Base-by-base conservation (phyloP, 441 rosid genomes). In the Dalechampia spathulata region DNA sequence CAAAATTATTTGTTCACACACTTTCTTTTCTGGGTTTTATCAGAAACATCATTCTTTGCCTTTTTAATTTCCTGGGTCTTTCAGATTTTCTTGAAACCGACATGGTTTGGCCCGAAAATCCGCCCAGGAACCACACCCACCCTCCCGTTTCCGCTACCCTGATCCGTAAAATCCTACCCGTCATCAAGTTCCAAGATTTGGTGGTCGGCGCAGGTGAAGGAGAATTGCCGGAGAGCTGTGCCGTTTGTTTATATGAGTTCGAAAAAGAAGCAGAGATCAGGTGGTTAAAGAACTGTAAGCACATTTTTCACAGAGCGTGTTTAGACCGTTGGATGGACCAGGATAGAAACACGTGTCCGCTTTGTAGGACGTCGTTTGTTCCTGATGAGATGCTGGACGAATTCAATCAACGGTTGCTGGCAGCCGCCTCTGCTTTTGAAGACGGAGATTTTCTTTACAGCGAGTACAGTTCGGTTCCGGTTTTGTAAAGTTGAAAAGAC, bases 281-380 rank as follows among this genome's bases (percentile, higher is more conserved):
- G 70, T 72, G 86, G 82, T 55, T 87, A 67, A 82, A 75, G 72
- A 85, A 75, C 60, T 90, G 97, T 54, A 63, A 71, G 55, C 97
- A 90, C 74, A 68, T 83, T 64, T 90, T 83, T 40, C 98, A 90
- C 71, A 55, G 83, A 75, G 56, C 61, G 8, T 90, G 96, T 67
- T 52, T 90, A 58, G 98, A 87, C 87, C 84, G 87, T 64, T 91
- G 96, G 98, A 83, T 91, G 82, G 84, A 81, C 62, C 86, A 82
- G 26, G 81, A 77, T 40, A 69, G 80, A 72, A 65, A 75, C 65
- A 87, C 90, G 1, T 91, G 98, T 60, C 98, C 95, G 20, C 83
- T 87, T 7, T 87, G 96, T 49, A 78, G 98, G 67, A 83, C 86
- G 9, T 72, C 77, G 10, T 77, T 87, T 39, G 74, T 87, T 45